Conservation (phyloP, 2,329 filamentous ascomycete genomes). For the Cladophialophora carrionii region DNA sequence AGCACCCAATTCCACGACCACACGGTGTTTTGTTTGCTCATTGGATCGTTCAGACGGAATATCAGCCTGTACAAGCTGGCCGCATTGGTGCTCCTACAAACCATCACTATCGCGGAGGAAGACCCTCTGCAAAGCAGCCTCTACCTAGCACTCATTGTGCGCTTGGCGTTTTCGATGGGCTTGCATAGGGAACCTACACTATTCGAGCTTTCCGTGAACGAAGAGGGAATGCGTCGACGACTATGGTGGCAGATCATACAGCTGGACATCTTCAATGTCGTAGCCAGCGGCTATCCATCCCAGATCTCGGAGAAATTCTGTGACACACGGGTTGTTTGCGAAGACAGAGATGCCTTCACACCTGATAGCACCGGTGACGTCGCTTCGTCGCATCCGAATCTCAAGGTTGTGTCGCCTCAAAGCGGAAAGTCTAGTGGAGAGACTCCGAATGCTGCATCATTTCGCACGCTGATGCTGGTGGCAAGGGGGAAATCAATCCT, state of each 20-base stretch:
- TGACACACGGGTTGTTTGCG: conserved; percentile 53
- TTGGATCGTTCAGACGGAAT: conserved; percentile 51
- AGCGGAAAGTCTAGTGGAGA: conserved; percentile 43
- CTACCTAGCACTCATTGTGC: conserved; percentile 52
- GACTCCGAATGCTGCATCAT: conserved; percentile 48
- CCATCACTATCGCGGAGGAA: conserved; percentile 53
- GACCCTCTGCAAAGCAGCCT: conserved; percentile 54
- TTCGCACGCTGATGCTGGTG: conserved; percentile 49
- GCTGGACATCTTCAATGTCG: conserved; percentile 59
- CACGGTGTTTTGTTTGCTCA: conserved; percentile 48
- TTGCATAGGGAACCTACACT: conserved; percentile 52
- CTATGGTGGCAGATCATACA: conserved; percentile 49
- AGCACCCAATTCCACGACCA: conserved; percentile 49
- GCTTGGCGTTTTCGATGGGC: conserved; percentile 45
- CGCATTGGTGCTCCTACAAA: conserved; percentile 54
- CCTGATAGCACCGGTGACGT: conserved; percentile 47
- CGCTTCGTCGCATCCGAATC: conserved; percentile 38
- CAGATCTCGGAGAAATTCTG: conserved; percentile 54
- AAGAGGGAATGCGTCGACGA: conserved; percentile 46
- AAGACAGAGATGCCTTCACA: conserved; percentile 52
- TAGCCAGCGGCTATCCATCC: conserved; percentile 54
- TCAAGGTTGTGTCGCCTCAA: conserved; percentile 2
- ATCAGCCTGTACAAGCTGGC: conserved; percentile 51
- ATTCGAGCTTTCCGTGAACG: conserved; percentile 54
- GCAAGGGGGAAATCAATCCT: conserved; percentile 52